Percentiles rank a stretch among this genome's conserved stretches.
phyloP scores from a whole-genome alignment of 805 yeast species.

The Candida hungchunana region DNA sequence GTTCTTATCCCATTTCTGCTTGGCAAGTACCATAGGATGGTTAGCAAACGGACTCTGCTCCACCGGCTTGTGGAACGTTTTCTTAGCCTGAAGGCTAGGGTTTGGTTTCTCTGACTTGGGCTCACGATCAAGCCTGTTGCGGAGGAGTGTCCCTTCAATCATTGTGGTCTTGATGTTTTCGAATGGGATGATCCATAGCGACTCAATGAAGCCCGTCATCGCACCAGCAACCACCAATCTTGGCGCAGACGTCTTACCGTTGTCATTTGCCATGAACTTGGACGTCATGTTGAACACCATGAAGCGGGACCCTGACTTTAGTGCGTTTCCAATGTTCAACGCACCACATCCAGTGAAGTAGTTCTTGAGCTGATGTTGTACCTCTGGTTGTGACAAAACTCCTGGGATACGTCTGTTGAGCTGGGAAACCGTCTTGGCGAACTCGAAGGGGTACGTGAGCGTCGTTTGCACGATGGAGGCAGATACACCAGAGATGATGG shows the following conservation, averaged over 20 bases:
- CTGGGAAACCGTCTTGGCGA: constrained; percentile 60
- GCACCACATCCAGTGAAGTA: constrained; percentile 66
- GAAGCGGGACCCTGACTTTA: constrained; percentile 72
- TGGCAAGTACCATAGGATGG: constrained; percentile 30
- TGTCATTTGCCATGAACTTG: constrained; percentile 55
- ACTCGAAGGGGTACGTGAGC: constrained; percentile 68
- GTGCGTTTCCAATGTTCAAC: constrained; percentile 64
- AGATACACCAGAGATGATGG: constrained; percentile 54
- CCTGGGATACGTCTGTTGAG: constrained; percentile 40
- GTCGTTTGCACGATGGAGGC: constrained; percentile 64
- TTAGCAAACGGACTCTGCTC: constrained; percentile 17
- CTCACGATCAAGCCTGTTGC: constrained; percentile 22
- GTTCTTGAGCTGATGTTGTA: constrained; percentile 30
- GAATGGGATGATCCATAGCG: constrained; percentile 82
- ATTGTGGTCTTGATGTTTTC: constrained; percentile 78
- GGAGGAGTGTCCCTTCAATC: constrained; percentile 61
- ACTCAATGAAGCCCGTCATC: constrained; percentile 79
- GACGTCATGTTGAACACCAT: constrained; percentile 71
- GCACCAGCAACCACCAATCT: constrained; percentile 79
- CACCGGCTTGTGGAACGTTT: constrained; percentile 29
- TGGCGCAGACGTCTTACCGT: constrained; percentile 69
- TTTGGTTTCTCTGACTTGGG: constrained; percentile 24
- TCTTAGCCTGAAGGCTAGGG: constrained; percentile 8
- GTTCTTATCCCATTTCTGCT: constrained; percentile 37
- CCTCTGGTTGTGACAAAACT: constrained; percentile 16